Evolutionary conservation across 805 yeast genomes (phyloP), one percentile per base, ranked within the genome.

Genomic region (Wickerhamomyces queroliae): DNA sequence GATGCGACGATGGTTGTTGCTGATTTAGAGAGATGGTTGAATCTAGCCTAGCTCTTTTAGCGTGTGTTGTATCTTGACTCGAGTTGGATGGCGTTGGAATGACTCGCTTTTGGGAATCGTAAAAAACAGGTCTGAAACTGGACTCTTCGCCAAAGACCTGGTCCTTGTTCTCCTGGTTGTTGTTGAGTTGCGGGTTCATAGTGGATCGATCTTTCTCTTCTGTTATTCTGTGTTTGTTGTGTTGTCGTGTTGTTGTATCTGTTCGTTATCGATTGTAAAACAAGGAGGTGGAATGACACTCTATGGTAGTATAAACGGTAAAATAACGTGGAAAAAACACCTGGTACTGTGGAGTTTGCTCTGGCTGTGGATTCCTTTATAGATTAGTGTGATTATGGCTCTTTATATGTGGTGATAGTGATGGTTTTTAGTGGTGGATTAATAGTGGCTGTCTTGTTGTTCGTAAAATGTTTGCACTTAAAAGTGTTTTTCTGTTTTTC

Each of bases 141-240:
- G 56, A 57, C 19, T 57, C 57, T 40, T 63, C 65, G 3, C 58
- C 49, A 36, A 54, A 53, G 29, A 58, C 46, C 41, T 64, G 67
- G 36, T 65, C 65, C 40, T 64, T 62, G 39, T 62, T 61, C 17
- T 65, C 55, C 11, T 44, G 24, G 38, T 52, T 53, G 43, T 67
- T 63, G 41, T 67, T 64, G 25, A 61, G 37, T 39, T 63, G 70
- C 7, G 68, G 60, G 44, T 55, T 63, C 70, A 66, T 67, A n/a
- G 8, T 24, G 22, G 10, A n/a, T 8, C 27, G 9, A 6, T n/a
- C 9, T n/a, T 13, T 26, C 29, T 18, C 13, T 29, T n/a, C n/a
- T 29, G 6, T 5, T 28, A 28, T 28, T 18, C 5, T 18, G 13
- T 19, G 22, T 11, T 30, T 18, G 17, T 5, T 30, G 5, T 5